Evolutionary conservation across 257 asterid genomes (phyloP), one percentile per base, ranked within the genome.

Genomic region (Orobanche coerulescens): DNA sequence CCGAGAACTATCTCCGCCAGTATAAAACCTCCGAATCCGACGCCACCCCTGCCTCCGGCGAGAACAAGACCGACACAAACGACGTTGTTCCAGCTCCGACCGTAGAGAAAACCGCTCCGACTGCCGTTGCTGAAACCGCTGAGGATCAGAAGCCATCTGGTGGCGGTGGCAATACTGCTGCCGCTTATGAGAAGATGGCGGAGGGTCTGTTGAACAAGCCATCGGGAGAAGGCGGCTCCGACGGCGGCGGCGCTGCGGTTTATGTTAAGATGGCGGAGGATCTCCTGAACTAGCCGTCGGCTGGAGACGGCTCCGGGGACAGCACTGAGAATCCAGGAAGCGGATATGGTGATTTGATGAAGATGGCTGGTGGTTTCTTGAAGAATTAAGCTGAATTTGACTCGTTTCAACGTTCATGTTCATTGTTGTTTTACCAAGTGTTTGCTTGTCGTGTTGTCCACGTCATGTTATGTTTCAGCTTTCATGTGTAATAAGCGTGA

Each of bases 1-100:
- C 90, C 0, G 82, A 82, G 74, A 77, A 36, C 69, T 82, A 82
- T 46, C 80, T 82, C 68, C 80, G 83, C 67, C 14, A 66, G 71
- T 77, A 75, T 61, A 53, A 58, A 6, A 0, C 73, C 18, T 1
- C 66, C 67, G 47, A 50, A 52, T 5, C 70, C 3, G 58, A 61
- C 31, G 22, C 77, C 1, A 30, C 49, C 16, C 42, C 47, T 20
- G 58, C 18, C 0, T 19, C 65, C 12, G 74, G 22, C 26, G 73
- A 25, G 1, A 53, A 50, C 7, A 58, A 71, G 5, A 16, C 72
- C 19, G 30, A 48, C 61, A 15, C 34, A 28, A 11, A 3, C 3
- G 37, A 51, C 19, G 58, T 6, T 4, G 39, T 72, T 10, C 2
- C 66, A 61, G 62, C 59, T 6, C 14, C 54, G 16, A 23, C 19